Evolutionary conservation across 2,329 filamentous ascomycete genomes (phyloP), one percentile per base, ranked within the genome.

Genomic region (Phyllosticta citribraziliensis): DNA sequence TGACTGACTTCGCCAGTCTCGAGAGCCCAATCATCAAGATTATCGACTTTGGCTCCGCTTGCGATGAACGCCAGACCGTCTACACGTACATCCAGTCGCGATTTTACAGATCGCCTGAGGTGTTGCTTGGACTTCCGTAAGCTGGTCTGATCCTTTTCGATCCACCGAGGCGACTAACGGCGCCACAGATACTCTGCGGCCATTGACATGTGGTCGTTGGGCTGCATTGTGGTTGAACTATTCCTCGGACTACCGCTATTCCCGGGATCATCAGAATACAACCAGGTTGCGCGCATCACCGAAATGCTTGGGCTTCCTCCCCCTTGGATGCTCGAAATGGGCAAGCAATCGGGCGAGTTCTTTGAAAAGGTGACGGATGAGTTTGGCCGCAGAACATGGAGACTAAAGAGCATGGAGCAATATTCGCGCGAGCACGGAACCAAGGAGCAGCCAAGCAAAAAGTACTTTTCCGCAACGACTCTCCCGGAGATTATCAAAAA

Each of bases 1-100:
- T 30, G 22, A n/a, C 59, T 61, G 50, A 61, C 47, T 58, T 56
- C 35, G 22, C 35, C 65, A 87, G 84, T 72, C 85, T 99, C 52
- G 94, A 99, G 74, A 97, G 93, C 69, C 94, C 94, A 2, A 97
- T 99, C 67, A 99, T 99, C 82, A 99, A 99, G 75, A 97, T 99
- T 70, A 99, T 99, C 73, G 94, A 99, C 80, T 99, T 99, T 72
- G 94, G 94, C 52, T 99, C 94, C 47, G 94, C 94, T 14, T 99
- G 94, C 74, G 94, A 99, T 73, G 94, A 99, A 76, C 87, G 94
- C 57, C 94, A 99, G 74, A 99, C 94, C 0, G 94, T 99, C 27
- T 99, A 99, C 74, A 99, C 94, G 5, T 99, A 99, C 73, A 99
- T 99, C 64, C 94, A 99, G 74, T 99, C 94, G 10, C 84, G 94